phyloP scores from a whole-genome alignment of 2,329 filamentous ascomycete species.

The Ophiostoma quercus region DNA sequence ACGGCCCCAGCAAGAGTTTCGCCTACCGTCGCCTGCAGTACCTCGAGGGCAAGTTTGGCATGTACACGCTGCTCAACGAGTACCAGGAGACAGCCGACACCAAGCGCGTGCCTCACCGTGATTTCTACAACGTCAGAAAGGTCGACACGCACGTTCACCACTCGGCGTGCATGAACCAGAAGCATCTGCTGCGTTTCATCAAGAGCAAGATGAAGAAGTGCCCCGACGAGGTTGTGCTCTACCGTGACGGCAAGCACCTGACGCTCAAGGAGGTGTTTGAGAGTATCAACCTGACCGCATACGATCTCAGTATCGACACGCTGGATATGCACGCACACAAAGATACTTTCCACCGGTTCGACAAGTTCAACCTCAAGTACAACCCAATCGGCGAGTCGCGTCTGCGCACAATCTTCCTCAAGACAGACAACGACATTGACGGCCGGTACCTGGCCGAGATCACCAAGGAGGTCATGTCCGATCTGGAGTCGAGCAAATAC shows the following conservation, averaged over 20 bases:
- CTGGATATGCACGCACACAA: conserved; percentile 98
- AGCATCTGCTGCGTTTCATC: conserved; percentile 95
- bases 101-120: conserved; percentile 93
- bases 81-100: conserved; percentile 98
- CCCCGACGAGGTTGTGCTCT: conserved; percentile 88
- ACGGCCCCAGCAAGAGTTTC: conserved; percentile 95
- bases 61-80: conserved; percentile 89
- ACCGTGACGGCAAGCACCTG: conserved; percentile 83
- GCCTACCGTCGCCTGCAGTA: conserved; percentile 93
- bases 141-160: conserved; percentile 99
- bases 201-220: conserved; percentile 99
- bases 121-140: conserved; percentile 98
- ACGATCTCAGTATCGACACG: conserved; percentile 96
- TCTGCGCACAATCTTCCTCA: conserved; percentile 94
- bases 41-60: conserved; percentile 92
- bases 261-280: conserved; percentile 92
- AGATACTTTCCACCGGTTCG: conserved; percentile 96
- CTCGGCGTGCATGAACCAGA: conserved; percentile 99
- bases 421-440: conserved; percentile 96
- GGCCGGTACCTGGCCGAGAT: conserved; percentile 95
- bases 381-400: conserved; percentile 95
- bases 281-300: conserved; percentile 94
- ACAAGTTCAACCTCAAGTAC: conserved; percentile 99
- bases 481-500: conserved; percentile 97
- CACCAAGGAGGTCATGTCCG: conserved; percentile 93